Percentiles rank a stretch among this genome's conserved stretches.
phyloP scores from a whole-genome alignment of 495 filamentous ascomycete genomes.

The Talaromyces liani region DNA sequence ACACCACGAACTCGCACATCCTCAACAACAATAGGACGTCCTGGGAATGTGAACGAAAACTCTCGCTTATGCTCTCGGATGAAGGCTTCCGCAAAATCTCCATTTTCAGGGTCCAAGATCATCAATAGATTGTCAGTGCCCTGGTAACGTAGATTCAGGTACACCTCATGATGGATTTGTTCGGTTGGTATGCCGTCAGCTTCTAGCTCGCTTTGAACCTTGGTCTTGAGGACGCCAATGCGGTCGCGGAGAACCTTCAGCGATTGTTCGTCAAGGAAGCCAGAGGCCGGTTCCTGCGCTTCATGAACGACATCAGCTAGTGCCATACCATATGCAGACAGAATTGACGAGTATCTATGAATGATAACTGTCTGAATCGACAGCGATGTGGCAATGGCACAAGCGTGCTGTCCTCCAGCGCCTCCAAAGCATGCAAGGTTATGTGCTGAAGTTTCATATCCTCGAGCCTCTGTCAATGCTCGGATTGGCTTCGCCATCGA shows the following conservation, averaged over 20 bases:
- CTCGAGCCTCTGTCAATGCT: conserved; percentile 43
- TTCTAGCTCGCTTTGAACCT: conserved; percentile 29
- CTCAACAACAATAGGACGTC: conserved; percentile 41
- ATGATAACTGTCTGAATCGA: conserved; percentile 44
- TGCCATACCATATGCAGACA: conserved; percentile 47
- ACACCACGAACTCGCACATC: conserved; percentile 60
- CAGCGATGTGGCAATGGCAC: conserved; percentile 37
- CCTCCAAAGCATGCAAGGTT: conserved; percentile 48
- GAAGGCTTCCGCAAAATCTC: conserved; percentile 37
- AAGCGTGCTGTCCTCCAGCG: conserved; percentile 49
- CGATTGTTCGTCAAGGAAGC: conserved; percentile 20
- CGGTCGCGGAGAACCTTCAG: conserved; percentile 28
- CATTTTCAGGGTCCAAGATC: conserved; percentile 41
- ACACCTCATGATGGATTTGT: conserved; percentile 41
- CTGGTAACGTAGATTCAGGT: conserved; percentile 47
- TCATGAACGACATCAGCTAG: conserved; percentile 47
- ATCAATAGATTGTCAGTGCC: conserved; percentile 47
- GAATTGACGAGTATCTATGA: conserved; percentile 44
- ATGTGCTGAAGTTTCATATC: conserved; percentile 42
- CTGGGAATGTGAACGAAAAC: conserved; percentile 51
- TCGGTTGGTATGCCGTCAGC: conserved; percentile 29
- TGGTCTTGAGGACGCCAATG: conserved; percentile 23
- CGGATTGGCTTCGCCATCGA: conserved; percentile 49
- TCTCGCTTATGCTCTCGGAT: conserved; percentile 40
- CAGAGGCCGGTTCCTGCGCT: conserved; percentile 41